A percentile compares a stretch with the other conserved stretches of the same genome.
Conservation (phyloP, 306 rosid genomes). For the Castanea crenata region DNA sequence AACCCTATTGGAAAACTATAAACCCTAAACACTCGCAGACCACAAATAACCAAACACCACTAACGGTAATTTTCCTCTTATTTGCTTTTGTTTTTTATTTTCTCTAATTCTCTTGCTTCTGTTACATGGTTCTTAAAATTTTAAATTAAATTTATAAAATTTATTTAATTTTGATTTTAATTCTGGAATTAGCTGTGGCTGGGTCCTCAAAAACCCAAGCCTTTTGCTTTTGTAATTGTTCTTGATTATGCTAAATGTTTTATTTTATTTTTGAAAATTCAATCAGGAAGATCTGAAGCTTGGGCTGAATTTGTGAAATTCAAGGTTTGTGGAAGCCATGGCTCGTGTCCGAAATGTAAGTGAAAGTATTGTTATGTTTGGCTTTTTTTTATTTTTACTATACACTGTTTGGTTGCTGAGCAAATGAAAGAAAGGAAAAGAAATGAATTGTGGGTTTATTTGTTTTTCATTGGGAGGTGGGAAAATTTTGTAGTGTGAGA, state of each 20-base stretch:
- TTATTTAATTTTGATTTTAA: background rate
- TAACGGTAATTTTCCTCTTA: background rate
- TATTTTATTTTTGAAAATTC: background rate
- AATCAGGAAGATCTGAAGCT: background rate
- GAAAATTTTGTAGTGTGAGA: background rate
- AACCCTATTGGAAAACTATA: background rate
- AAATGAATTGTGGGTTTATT: background rate
- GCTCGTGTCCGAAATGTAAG: slow-evolving; percentile 51
- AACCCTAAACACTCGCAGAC: background rate
- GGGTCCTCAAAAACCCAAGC: background rate
- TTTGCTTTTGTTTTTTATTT: background rate
- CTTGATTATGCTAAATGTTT: background rate
- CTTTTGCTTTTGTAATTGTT: background rate
- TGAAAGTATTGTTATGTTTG: background rate
- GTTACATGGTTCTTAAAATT: too few relatives aligned
- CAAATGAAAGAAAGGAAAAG: background rate
- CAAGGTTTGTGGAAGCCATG: slow-evolving; percentile 24
- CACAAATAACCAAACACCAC: background rate
- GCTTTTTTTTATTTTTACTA: too few relatives aligned
- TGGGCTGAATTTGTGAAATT: background rate
- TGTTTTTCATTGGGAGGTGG: background rate
- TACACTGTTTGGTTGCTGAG: slow-evolving; percentile 17
- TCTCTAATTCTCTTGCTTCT: too few relatives aligned
- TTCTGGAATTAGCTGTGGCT: background rate
- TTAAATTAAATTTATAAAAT: too few relatives aligned